Evolutionary conservation across 2,329 filamentous ascomycete species (phyloP), one percentile per base, ranked within the genome.

Genomic region (Colletotrichum ledebouriae): DNA sequence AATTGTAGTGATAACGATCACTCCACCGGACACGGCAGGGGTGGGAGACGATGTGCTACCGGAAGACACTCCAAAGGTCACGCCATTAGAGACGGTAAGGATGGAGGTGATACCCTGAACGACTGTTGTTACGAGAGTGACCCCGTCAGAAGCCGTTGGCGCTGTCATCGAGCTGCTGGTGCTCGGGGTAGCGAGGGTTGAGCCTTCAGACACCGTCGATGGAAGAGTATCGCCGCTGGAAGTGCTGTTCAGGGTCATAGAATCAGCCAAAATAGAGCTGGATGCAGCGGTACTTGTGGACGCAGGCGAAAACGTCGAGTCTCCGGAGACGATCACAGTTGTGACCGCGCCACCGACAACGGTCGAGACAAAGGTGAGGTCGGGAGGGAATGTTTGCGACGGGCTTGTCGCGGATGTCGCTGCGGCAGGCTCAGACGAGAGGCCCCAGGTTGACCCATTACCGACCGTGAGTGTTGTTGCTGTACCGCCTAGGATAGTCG

Each of bases 1-100:
- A 6, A 17, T 41, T 2, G 39, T 65, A 2, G 63, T 65, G 47
- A 65, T 22, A 6, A 47, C 20, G 4, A 59, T 33, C 6, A 17
- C 34, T 10, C 22, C 39, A 2, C 6, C 58, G 17, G 58, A 41
- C 13, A n/a, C 9, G 2, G 63, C n/a, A 1, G 4, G 10, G 9
- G 6, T 39, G 1, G 53, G 4, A 17, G 49, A 25, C 2, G 17
- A 13, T 15, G 47, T 11, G 47, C 47, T n/a, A n/a, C 22, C 33
- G 22, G n/a, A 2, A 25, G 25, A 33, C 9, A 25, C n/a, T 5
- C 4, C 47, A 3, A 50, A 15, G 29, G 47, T 29, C 13, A n/a
- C 22, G 13, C 47, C 13, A 12, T 50, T 5, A 0, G 47, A 50
- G 0, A 50, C 6, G 15, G 47, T 50, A 15, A 50, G n/a, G 15